A percentile compares a stretch with the other conserved stretches of the same genome.
These are phyloP conservation scores for Phytopythium cucurbitacearum DNA, from an alignment of 352 stramenopile genomes.

Conservation along the genomic window DNA sequence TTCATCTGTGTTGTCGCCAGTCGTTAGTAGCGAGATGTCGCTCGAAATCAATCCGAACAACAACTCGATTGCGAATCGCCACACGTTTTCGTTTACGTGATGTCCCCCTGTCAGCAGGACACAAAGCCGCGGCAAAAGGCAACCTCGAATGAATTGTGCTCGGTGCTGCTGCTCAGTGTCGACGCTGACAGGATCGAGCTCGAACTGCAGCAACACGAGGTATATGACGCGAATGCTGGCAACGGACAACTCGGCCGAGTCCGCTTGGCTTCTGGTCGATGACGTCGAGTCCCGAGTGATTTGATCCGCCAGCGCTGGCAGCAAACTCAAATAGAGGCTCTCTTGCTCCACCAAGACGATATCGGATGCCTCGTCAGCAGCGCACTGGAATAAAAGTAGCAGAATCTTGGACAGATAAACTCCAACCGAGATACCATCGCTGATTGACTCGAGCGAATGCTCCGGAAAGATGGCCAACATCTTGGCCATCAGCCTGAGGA, in stretches of 20 bases:
- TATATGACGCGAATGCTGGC: conserved; percentile 56
- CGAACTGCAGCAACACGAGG: conserved; percentile 42
- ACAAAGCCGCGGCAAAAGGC: conserved; percentile 44
- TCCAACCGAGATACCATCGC: conserved; percentile 18
- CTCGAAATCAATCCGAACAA: conserved; percentile 37
- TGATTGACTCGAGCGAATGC: conserved; percentile 22
- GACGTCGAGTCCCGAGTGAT: conserved; percentile 1
- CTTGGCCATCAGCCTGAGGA: conserved; percentile 62
- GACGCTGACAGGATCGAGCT: conserved; percentile 15
- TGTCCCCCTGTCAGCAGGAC: conserved; percentile 11
- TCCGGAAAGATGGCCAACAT: conserved; percentile 48
- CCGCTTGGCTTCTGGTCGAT: neutral
- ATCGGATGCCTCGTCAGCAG: conserved; percentile 22
- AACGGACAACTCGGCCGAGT: conserved; percentile 16
- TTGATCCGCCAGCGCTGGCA: conserved; percentile 40
- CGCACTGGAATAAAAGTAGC: conserved; percentile 39
- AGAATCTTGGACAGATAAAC: conserved; percentile 40
- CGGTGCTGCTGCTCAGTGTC: conserved; percentile 16
- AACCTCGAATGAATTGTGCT: conserved; percentile 30
- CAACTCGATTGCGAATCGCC: conserved; percentile 44
- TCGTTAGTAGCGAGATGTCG: conserved; percentile 20
- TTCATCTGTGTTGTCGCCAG: conserved; percentile 10
- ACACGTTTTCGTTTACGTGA: conserved; percentile 35
- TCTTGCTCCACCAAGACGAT: conserved; percentile 43
- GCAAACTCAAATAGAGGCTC: conserved; percentile 43